Base-by-base conservation (phyloP, 2,329 filamentous ascomycete genomes). In the Rachicladosporium sp. region DNA sequence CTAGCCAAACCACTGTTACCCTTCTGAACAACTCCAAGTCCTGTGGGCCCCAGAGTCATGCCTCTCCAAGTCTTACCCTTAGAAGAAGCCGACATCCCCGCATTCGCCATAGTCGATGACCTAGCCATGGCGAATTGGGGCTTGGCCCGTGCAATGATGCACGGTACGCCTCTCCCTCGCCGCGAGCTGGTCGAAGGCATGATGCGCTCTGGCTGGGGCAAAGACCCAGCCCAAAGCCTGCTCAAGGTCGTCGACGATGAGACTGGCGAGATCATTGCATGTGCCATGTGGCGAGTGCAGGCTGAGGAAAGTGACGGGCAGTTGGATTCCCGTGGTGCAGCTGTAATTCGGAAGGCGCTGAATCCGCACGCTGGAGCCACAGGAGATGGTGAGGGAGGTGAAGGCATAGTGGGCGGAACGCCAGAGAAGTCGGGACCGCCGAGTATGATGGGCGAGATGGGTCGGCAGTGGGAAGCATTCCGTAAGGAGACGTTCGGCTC, bases 81-180 rank as follows among this genome's bases (percentile, higher is more conserved):
- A 29, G 11, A 43, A 29, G 42, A 46, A 40, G 37, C 41, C n/a
- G 52, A 54, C 40, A 43, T 50, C 31, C 37, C 43, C 15, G 43
- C 40, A 31, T 49, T 52, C 38, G 49, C 46, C 21, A 38, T 27
- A 9, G 37, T 54, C 36, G 50, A 53, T 35, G 45, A 36, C 11
- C 37, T 41, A n/a, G 46, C 46, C 2, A 50, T 48, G 45, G 39
- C 32, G 12, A 32, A 42, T 35, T 49, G 45, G 40, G 38, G 41
- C 8, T 31, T 46, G 27, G 44, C 42, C 4, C 36, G 37, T 30
- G 48, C 49, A 8, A 50, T 55, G 41, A 42, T 41, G 10, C n/a
- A 29, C 12, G 41, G 37, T 12, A 21, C 38, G 9, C 36, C 29
- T 8, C 32, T 45, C 29, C 29, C 42, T 6, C 41, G 47, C 10